A percentile compares a stretch with the other conserved stretches of the same genome.
These are phyloP conservation scores for Gymnopilus dilepis DNA, from an alignment of 768 basidiomycete genomes.

Conservation along the genomic window DNA sequence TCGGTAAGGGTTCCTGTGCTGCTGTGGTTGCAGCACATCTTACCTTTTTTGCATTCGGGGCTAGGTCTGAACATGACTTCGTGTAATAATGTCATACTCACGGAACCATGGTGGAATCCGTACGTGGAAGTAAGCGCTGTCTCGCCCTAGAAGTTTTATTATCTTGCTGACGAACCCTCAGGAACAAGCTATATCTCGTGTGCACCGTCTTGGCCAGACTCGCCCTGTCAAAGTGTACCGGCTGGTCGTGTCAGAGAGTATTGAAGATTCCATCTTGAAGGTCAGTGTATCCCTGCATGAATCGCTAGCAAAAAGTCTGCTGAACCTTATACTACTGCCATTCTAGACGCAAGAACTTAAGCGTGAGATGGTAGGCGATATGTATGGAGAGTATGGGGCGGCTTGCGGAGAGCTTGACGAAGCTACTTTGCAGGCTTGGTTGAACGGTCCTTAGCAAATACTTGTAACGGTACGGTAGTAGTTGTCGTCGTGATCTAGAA, in stretches of 20 bases:
- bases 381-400: background rate
- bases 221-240: slow-evolving; percentile 21
- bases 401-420: background rate
- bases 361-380: background rate
- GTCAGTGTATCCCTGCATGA: slow-evolving; percentile 24
- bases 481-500: too few relatives aligned
- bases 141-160: background rate
- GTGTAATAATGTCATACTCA: slow-evolving; percentile 28
- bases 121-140: slow-evolving; percentile 22
- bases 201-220: slow-evolving; percentile 24
- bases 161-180: background rate
- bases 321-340: too few relatives aligned
- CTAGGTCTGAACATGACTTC: slow-evolving; percentile 1
- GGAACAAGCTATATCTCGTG: slow-evolving; percentile 28
- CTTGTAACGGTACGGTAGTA: too few relatives aligned
- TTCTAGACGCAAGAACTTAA: slow-evolving; percentile 5
- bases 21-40: too few relatives aligned
- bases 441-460: background rate
- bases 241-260: slow-evolving; percentile 14
- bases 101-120: slow-evolving; percentile 33
- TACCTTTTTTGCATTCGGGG: too few relatives aligned
- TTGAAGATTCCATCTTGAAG: slow-evolving; percentile 33
- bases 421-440: background rate
- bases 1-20: too few relatives aligned
- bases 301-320: too few relatives aligned